Evolutionary conservation across 331 rosid species (phyloP).

Genomic region (Malus hybrid): DNA sequence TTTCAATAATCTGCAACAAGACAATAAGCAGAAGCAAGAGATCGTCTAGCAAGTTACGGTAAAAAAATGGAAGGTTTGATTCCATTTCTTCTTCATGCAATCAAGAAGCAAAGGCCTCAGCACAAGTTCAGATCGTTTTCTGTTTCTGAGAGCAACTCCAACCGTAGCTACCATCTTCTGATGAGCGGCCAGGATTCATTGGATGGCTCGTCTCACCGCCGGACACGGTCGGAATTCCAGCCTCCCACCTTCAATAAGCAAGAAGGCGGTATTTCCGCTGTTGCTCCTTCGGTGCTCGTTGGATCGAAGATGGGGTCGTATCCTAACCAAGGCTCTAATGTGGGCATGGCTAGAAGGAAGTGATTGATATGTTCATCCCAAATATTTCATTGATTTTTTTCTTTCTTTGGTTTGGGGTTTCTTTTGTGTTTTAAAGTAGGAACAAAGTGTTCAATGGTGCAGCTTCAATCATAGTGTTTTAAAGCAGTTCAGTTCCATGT

Average conservation of each 20-base stretch:
- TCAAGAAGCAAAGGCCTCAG: slow-evolving; percentile 53
- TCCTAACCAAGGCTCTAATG: background rate
- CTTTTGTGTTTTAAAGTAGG: background rate
- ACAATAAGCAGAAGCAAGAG: background rate
- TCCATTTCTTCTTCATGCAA: slow-evolving; percentile 62
- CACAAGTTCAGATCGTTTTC: slow-evolving; percentile 23
- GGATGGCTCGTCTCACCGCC: slow-evolving; percentile 63
- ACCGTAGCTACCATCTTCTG: slow-evolving; percentile 60
- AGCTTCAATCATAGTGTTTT: background rate
- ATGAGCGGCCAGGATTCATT: slow-evolving; percentile 22
- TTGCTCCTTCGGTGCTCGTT: background rate
- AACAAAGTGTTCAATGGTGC: background rate
- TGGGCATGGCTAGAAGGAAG: background rate
- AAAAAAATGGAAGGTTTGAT: slow-evolving; percentile 69
- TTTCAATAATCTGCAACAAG: background rate
- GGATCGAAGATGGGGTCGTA: slow-evolving; percentile 4
- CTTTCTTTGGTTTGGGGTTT: background rate
- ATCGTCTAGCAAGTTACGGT: background rate
- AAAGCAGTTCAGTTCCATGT: background rate
- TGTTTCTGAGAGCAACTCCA: slow-evolving; percentile 39
- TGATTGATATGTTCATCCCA: background rate
- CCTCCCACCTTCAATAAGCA: slow-evolving; percentile 17
- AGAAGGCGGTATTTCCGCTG: background rate
- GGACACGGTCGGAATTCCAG: slow-evolving; percentile 56
- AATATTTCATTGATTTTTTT: background rate